Conservation (phyloP, 176 grass and related monocot genomes). For the Bromus sterilis region DNA sequence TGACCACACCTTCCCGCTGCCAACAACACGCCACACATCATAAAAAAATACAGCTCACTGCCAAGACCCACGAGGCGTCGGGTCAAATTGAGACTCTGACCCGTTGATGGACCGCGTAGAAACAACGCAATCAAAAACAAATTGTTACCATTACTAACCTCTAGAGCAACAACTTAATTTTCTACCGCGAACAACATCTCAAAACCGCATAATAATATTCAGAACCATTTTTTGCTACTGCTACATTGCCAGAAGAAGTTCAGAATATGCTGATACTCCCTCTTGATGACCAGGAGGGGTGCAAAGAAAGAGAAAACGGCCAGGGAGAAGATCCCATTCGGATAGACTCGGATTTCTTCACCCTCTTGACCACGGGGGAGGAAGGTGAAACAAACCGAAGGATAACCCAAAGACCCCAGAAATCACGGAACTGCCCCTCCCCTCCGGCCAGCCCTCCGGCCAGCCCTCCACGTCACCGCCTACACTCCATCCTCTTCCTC, state of each 20-base stretch:
- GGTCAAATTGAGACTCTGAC: too few species aligned
- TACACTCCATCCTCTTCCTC: neutral
- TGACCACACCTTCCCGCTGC: neutral
- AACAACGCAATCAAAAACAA: too few species aligned
- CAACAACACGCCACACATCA: neutral
- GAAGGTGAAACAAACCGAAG: neutral
- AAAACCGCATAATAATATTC: neutral
- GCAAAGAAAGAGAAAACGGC: too few species aligned
- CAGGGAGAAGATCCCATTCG: neutral
- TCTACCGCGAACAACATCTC: too few species aligned
- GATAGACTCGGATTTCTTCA: neutral
- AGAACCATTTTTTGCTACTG: neutral
- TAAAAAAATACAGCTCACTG: neutral
- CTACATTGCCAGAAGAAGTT: neutral
- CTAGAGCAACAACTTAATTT: too few species aligned
- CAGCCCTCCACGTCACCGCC: neutral
- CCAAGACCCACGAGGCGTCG: too few species aligned
- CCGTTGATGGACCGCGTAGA: too few species aligned
- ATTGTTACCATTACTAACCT: too few species aligned
- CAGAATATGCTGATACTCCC: neutral
- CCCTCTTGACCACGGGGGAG: neutral
- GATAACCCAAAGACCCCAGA: neutral
- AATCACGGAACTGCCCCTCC: neutral
- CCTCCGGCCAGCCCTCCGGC: too few species aligned
- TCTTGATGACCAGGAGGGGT: neutral